Base-by-base conservation (phyloP, 2,329 filamentous ascomycete species). In the Colletotrichum trifolii region DNA sequence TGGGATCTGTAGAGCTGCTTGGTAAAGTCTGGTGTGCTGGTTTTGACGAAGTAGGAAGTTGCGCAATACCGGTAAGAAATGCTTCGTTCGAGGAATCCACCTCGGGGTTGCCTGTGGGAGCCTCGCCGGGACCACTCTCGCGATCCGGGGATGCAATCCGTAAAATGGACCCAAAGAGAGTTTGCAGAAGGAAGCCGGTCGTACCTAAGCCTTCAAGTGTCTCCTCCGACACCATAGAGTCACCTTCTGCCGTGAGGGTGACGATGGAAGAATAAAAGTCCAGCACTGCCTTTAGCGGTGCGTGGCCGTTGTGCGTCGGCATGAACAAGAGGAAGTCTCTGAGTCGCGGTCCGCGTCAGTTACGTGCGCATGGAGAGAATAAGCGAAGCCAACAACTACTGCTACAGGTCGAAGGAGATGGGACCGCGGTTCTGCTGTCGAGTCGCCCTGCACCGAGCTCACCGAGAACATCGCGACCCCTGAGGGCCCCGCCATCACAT, bases 281-380 rank as follows among this genome's bases (percentile, higher is more conserved):
- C 71, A 97, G 83, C 60, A 97, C 91, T 57, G 92, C 89, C 74
- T 90, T 89, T 48, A 99, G 85, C 69, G 91, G 90, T 33, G 91
- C 88, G 61, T 86, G 85, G 70, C 88, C 83, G 68, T 89, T 85
- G 66, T 80, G 74, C 64, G 81, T 81, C 17, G 89, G 89, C 81
- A 98, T 91, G 79, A 98, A 98, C 48, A 98, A 87, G 34, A 98
- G 85, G 77, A 98, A 99, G 78, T 98, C 91, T 77, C 94, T 96
- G 38, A 4, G 57, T 43, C 45, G 35, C 6, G 56, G 33, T 13
- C 6, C 17, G 38, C 17, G 42, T 56, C 25, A 64, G 65, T 66
- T 47, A 25, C 25, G 25, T 25, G 25, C 25, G 25, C 25, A 25
- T 25, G 25, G 4, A 25, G 25, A 25, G 25, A 25, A 25, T 3